Base-by-base conservation (phyloP, 2,329 filamentous ascomycete species). In the Lachnellula cervina region DNA sequence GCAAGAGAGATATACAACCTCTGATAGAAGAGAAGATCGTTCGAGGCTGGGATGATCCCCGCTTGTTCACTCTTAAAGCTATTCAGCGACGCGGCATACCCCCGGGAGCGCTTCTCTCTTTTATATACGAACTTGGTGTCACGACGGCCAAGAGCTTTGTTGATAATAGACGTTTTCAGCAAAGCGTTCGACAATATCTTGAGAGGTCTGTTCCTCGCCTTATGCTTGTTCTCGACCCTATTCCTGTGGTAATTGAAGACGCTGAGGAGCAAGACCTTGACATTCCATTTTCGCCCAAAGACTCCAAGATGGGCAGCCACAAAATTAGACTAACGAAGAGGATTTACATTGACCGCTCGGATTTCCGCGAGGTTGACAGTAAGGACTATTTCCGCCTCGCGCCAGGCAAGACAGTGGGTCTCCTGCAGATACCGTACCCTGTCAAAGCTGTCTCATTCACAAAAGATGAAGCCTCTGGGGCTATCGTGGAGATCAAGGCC, bases 121-220 rank as follows among this genome's bases (percentile, higher is more conserved):
- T 96, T 64, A 84, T 96, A 59, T 89, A 90, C 62, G 90, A 95
- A 71, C 83, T 96, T 14, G 91, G 91, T 32, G 90, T 96, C 40
- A 94, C 91, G 1, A 93, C 90, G 34, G 80, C 86, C 40, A 81
- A 82, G 53, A 87, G 86, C 5, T 83, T 89, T 59, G 94, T 95
- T 64, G 83, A 91, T 69, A 84, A 88, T 50, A 74, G 80, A 54
- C 85, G 87, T 13, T 90, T 96, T 59, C 91, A 96, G 68, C 84
- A 91, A 68, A 84, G 83, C 0, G 83, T 96, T 57, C 85, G 91
- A 14, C 84, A 84, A 59, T 94, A 95, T 69, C 84, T 96, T 16
- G 92, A 96, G 71, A 81, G 82, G 51, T 90, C 88, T 0, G 90
- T 96, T 0, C 91, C 91, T 1, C 86, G 91, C 21, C 79, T 96